Percentiles rank a stretch among this genome's conserved stretches.
These are phyloP conservation scores for Botryobasidium botryosum DNA, from an alignment of 768 basidiomycete genomes.

Conservation along the genomic window DNA sequence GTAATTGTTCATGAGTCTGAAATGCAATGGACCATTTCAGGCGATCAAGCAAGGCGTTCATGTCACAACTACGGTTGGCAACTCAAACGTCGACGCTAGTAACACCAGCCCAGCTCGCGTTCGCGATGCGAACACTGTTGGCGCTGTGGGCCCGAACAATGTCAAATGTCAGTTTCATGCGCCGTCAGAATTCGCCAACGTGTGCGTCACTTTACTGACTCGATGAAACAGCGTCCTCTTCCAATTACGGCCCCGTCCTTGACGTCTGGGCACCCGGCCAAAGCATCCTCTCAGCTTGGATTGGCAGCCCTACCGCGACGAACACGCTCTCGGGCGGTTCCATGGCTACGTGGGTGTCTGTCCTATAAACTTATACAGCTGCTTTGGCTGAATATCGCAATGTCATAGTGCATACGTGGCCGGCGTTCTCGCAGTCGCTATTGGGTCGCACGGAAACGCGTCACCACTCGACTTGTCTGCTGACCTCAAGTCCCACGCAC, in stretches of 20 bases:
- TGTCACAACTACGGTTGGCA: constrained; percentile 11
- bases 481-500: constrained; percentile 3
- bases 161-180: neutral
- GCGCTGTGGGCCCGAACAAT: constrained; percentile 8
- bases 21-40: neutral
- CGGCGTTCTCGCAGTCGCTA: constrained; percentile 3
- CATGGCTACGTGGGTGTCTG: neutral
- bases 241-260: constrained; percentile 11
- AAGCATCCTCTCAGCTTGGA: constrained; percentile 6
- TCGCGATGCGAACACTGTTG: constrained; percentile 12
- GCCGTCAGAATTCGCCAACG: constrained; percentile 12
- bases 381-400: neutral
- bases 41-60: constrained; percentile 11
- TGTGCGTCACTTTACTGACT: constrained; percentile 9
- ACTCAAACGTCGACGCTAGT: constrained; percentile 10
- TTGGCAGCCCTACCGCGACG: constrained; percentile 5
- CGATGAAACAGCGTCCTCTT: constrained; percentile 4
- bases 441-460: constrained; percentile 1
- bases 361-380: too few relatives aligned
- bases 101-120: constrained; percentile 11
- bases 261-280: constrained; percentile 6
- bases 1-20: neutral
- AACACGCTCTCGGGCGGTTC: constrained; percentile 5
- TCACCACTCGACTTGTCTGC: neutral
- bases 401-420: constrained; percentile 7